phyloP scores from a whole-genome alignment of 495 filamentous ascomycete genomes.

The Clavariopsis aquatica region DNA sequence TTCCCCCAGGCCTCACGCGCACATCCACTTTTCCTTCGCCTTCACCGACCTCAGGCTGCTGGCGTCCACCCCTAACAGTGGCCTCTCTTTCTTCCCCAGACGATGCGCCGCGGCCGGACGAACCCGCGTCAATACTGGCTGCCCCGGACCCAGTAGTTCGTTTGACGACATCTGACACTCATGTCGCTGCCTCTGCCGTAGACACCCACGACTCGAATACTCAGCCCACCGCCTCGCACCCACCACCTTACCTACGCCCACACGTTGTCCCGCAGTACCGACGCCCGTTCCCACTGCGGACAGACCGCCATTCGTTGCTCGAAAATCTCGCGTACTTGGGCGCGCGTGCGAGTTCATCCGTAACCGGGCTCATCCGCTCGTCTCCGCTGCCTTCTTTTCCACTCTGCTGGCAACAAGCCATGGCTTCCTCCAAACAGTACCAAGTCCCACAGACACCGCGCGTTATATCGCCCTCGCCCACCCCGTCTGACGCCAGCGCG shows the following conservation, averaged over 20 bases:
- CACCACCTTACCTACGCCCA: background rate
- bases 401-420: slow-evolving; percentile 37
- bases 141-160: slow-evolving; percentile 17
- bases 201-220: background rate
- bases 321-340: slow-evolving; percentile 28
- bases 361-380: slow-evolving; percentile 37
- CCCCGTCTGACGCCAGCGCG: slow-evolving; percentile 44
- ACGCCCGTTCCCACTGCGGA: slow-evolving; percentile 2
- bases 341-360: slow-evolving; percentile 22
- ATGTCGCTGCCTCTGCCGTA: slow-evolving; percentile 16
- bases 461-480: slow-evolving; percentile 50
- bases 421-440: slow-evolving; percentile 42
- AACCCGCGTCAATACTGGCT: slow-evolving; percentile 26
- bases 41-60: slow-evolving; percentile 11
- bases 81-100: slow-evolving; percentile 28
- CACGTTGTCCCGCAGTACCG: background rate
- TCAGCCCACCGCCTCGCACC: background rate
- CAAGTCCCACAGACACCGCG: slow-evolving; percentile 48
- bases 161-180: slow-evolving; percentile 24
- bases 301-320: slow-evolving; percentile 22
- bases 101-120: slow-evolving; percentile 33
- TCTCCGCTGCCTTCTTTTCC: slow-evolving; percentile 35
- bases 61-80: slow-evolving; percentile 19
- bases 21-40: slow-evolving; percentile 2
- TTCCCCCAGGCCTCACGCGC: background rate